phyloP scores from a whole-genome alignment of 345 rosid genomes.

The Conringia planisiliqua region DNA sequence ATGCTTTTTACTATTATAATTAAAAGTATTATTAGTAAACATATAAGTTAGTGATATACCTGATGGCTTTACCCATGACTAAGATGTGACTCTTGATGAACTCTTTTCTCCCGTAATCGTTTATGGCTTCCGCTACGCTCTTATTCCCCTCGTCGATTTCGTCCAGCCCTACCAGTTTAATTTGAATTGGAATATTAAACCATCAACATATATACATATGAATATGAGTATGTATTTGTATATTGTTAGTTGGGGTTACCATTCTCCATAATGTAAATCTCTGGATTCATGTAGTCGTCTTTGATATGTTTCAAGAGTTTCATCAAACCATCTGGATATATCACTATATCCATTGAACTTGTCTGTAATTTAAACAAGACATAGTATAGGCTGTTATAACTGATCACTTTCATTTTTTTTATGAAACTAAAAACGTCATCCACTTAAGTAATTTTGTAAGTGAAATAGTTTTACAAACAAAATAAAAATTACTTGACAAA shows the following conservation, averaged over 20 bases:
- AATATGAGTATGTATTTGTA: background rate
- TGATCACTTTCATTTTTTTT: background rate
- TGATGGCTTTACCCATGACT: constrained; percentile 27
- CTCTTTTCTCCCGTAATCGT: constrained; percentile 32
- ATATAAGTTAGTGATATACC: constrained; percentile 12
- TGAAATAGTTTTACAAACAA: background rate
- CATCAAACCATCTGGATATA: constrained; percentile 23
- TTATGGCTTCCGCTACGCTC: background rate
- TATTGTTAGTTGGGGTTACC: constrained; percentile 14
- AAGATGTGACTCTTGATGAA: constrained; percentile 35
- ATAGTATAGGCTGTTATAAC: background rate
- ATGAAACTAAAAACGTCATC: background rate
- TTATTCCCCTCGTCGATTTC: constrained; percentile 27
- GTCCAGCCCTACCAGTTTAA: constrained; percentile 23
- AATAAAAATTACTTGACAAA: background rate
- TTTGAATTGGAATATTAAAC: background rate
- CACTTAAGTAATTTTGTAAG: background rate
- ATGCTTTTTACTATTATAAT: background rate
- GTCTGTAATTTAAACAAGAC: constrained; percentile 15
- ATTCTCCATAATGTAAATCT: constrained; percentile 39
- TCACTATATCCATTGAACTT: constrained; percentile 23
- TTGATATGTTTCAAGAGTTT: constrained; percentile 31
- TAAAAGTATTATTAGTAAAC: background rate
- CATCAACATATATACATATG: background rate
- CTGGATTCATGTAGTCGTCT: constrained; percentile 31